Conservation (phyloP, 768 basidiomycete species). For the Mycena sanguinolenta region DNA sequence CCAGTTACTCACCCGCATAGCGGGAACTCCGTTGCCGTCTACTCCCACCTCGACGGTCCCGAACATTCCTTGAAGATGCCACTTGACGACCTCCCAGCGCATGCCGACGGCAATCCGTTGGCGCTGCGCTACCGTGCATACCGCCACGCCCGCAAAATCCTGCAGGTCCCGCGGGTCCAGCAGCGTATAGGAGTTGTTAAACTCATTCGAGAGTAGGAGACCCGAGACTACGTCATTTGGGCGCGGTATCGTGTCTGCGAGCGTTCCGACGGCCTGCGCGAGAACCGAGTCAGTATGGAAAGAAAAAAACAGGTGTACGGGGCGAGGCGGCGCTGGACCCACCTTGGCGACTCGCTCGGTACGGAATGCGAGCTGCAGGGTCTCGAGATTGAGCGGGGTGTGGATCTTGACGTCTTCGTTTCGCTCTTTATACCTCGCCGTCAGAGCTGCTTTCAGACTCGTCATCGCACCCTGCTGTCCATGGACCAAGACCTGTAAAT, state of each 20-base stretch:
- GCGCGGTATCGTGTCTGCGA: too few relatives aligned
- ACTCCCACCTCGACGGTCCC: constrained; percentile 83
- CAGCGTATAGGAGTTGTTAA: constrained; percentile 96
- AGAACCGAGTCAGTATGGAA: too few relatives aligned
- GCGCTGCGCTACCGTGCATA: constrained; percentile 88
- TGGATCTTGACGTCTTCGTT: constrained; percentile 98
- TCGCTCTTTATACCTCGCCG: constrained; percentile 89
- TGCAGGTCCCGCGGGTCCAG: constrained; percentile 93
- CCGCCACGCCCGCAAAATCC: constrained; percentile 95
- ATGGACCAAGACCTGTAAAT: constrained; percentile 87
- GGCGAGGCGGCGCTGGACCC: too few relatives aligned
- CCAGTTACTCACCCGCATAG: constrained; percentile 34
- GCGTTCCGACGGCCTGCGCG: too few relatives aligned
- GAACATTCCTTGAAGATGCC: constrained; percentile 99
- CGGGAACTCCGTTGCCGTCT: constrained; percentile 74
- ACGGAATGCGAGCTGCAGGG: constrained; percentile 89
- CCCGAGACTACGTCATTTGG: too few relatives aligned
- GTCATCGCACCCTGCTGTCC: constrained; percentile 97
- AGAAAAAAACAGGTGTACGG: too few relatives aligned
- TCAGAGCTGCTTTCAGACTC: constrained; percentile 88
- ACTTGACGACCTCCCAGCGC: constrained; percentile 92
- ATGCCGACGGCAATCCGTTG: constrained; percentile 89
- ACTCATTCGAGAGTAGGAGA: constrained; percentile 97
- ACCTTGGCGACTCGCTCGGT: constrained; percentile 97
- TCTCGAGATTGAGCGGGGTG: constrained; percentile 94